Evolutionary conservation across 176 grass and related monocot genomes (phyloP), one percentile per base, ranked within the genome.

Genomic region (Calamus simplicifolius): DNA sequence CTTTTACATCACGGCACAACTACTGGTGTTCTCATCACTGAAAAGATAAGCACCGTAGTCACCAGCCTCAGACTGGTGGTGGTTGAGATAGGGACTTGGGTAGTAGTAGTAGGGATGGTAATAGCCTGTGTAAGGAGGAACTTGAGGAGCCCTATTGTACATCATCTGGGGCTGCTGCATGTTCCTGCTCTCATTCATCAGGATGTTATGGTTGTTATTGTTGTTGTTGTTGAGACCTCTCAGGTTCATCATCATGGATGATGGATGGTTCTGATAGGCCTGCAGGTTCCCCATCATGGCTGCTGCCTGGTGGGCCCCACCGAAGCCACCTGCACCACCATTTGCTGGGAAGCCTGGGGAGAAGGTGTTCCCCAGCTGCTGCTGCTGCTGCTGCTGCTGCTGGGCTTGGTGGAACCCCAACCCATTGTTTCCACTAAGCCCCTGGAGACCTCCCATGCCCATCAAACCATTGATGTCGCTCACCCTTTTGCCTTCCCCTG

Each of bases 1-100:
- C 35, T 43, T 59, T 86, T 91, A 99, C 92, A 97, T 97, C 66
- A 97, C 80, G 79, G 73, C 59, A 80, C 94, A 99, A 18, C 75
- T 68, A 51, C 49, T 97, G 50, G 92, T 88, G 70, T 97, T 97
- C 73, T 97, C 92, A 54, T 97, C 92, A 68, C 87, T 97, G 80
- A 97, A 97, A 84, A 97, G 83, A 51, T 89, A 73, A 29, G 81
- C 84, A 60, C 84, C 81, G 17, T 82, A 86, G 23, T 85, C 94
- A 51, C 64, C 82, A 55, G 43, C 78, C 27, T 67, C 73, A 7
- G 73, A 73, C 6, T 77, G 76, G 74, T 93, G 76, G 74, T 93
- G 81, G 13, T 68, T 67, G 51, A 64, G 82, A 35, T 66, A 79
- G 6, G 82, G 82, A 63, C 75, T 92, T 59, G 79, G 73, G 60